Evolutionary conservation across 2,329 filamentous ascomycete species (phyloP).

Genomic region (Torrubiella hemipterigena): DNA sequence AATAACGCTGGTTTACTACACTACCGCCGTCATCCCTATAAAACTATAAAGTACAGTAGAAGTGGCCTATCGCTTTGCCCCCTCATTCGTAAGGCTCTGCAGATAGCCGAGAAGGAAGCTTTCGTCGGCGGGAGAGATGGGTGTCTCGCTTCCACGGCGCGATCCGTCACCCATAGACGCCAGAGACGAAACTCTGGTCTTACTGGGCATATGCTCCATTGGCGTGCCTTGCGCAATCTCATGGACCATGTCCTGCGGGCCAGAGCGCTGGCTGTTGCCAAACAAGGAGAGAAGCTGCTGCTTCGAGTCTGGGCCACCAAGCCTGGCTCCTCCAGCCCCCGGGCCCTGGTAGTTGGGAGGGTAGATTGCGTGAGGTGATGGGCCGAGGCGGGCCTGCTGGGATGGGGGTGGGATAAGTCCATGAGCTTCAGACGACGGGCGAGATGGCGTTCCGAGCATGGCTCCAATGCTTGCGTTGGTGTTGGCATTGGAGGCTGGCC

Average conservation of each 20-base stretch:
- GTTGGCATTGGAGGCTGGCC: background rate
- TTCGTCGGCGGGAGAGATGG: slow-evolving; percentile 59
- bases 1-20: no score
- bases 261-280: slow-evolving; percentile 15
- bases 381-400: background rate
- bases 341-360: slow-evolving; percentile 1
- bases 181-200: slow-evolving; percentile 26
- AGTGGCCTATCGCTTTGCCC: slow-evolving; percentile 18
- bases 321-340: background rate
- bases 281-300: slow-evolving; percentile 50
- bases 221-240: slow-evolving; percentile 6
- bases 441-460: background rate
- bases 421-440: background rate
- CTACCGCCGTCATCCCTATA: no score
- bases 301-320: slow-evolving; percentile 27
- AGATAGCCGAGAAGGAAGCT: slow-evolving; percentile 68
- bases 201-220: slow-evolving; percentile 9
- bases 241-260: slow-evolving; percentile 2
- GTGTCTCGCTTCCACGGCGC: slow-evolving; percentile 36
- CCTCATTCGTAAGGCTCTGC: slow-evolving; percentile 39
- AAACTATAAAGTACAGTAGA: no score
- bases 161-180: slow-evolving; percentile 15
- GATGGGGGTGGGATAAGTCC: background rate
- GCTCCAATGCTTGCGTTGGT: background rate
- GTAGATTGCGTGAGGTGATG: slow-evolving; percentile 15